Base-by-base conservation (phyloP, 345 rosid species). In the Lepidium aucheri region DNA sequence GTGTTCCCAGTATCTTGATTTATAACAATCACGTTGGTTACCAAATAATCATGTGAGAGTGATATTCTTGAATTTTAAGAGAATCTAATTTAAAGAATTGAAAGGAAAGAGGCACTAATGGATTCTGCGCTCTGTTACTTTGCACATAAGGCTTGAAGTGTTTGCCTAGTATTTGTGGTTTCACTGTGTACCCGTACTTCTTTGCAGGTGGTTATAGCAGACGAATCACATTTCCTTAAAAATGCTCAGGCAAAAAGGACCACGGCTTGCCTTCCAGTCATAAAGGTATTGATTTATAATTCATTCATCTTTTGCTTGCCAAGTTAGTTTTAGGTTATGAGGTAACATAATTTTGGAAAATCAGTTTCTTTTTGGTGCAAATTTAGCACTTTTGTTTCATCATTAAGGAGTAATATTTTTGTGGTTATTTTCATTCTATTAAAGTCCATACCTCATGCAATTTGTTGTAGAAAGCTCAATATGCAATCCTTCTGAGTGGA, bases 221-320 rank as follows among this genome's bases (percentile, higher is more conserved):
- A 93, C 63, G 98, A 93, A 76, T 93, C 97, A 2, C 98, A 93
- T 77, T 93, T 86, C 76, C 74, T 93, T 72, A 93, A 93, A 77
- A 93, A 90, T 76, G 95, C 88, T 72, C 91, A 87, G 84, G 98
- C 98, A 50, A 93, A 89, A 85, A 87, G 98, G 82, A 93, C 96
- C 33, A 70, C 69, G 61, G 83, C 91, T 55, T 64, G 87, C 56
- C 87, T 90, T 82, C 98, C 98, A 16, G 73, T 93, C 65, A 85
- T 93, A 79, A 87, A 93, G 98, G 97, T 89, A 62, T 49, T 54
- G 49, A 53, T 36, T 15, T 32, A 20, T 47, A 30, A 9, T n/a
- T 15, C 33, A 9, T 34, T 71, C 55, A 45, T 55, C 1, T 46
- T 55, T 63, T 69, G 38, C 22, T 34, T 49, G 36, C 17, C 36